Evolutionary conservation across 768 basidiomycete genomes (phyloP), one percentile per base, ranked within the genome.

Genomic region (Phylloporus arenicola): DNA sequence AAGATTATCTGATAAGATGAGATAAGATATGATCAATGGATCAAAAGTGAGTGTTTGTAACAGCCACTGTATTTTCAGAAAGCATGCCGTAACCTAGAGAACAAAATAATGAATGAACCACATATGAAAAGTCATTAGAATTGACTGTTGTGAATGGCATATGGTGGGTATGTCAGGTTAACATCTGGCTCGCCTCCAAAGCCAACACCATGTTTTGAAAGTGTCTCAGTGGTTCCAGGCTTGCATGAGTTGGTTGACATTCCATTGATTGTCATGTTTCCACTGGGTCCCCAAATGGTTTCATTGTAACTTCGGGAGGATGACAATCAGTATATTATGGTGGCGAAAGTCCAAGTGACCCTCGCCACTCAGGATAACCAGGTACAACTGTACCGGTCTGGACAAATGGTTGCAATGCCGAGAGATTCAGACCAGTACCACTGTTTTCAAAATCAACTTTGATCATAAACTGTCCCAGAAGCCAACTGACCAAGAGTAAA

Each of bases 241-340:
- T 48, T 47, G 25, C 70, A 71, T 14, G 57, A 66, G 53, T 76
- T 83, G 6, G 86, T 88, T 35, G 76, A 67, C 3, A 71, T 78
- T 8, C 84, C 84, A 47, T 84, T 82, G 54, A 87, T 75, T 12
- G 83, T 86, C 62, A 88, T 78, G 59, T 88, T 89, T 6, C 86
- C 86, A 54, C 84, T 86, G 0, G 79, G 77, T 13, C 86, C 86
- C 57, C 73, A 86, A 14, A 78, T 58, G 0, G 78, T 74, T n/a
- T 74, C 57, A 57, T 88, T 77, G 60, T 88, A 88, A 38, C 85
- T n/a, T 34, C 4, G 16, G 14, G 38, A 35, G 25, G 25, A 25
- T 25, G 25, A 43, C 25, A 52, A 24, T 54, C 41, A 56, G 39
- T 3, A 24, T n/a, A 16, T 9, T 16, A 8, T 25, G 25, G 6